phyloP scores from a whole-genome alignment of 1,284 basidiomycete species.

The Austropuccinia psidii region DNA sequence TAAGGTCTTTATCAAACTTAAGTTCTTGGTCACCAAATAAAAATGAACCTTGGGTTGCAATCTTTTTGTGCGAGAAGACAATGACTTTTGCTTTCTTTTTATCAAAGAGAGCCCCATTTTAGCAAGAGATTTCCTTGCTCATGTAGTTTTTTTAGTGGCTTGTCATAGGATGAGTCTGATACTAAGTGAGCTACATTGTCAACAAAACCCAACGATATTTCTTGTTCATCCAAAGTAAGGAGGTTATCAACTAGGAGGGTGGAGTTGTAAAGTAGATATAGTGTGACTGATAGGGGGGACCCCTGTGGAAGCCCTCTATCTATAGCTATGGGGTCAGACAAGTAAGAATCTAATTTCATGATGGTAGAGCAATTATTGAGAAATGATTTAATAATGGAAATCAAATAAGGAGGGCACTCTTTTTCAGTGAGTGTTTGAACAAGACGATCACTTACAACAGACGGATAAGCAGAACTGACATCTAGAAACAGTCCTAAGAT shows the following conservation, averaged over 20 bases:
- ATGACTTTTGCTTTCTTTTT: constrained; percentile 8
- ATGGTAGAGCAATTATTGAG: neutral
- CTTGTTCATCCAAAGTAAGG: neutral
- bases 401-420: neutral
- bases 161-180: neutral
- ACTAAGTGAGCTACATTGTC: neutral
- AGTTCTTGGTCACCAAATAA: neutral
- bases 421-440: neutral
- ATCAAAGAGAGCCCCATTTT: constrained; percentile 15
- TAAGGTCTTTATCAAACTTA: neutral
- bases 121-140: neutral
- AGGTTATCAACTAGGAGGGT: neutral
- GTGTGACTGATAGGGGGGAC: neutral
- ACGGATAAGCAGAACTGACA: constrained; percentile 7
- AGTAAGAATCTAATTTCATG: neutral
- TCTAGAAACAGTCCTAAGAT: neutral
- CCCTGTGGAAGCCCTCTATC: neutral
- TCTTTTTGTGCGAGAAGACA: neutral
- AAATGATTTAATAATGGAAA: neutral
- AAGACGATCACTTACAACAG: neutral
- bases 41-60: neutral
- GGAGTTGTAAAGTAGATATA: constrained; percentile 7
- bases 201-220: neutral
- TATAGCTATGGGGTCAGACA: neutral
- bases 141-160: neutral